Evolutionary conservation across 257 asterid genomes (phyloP), one percentile per base, ranked within the genome.

Genomic region (Lithospermum erythrorhizon): DNA sequence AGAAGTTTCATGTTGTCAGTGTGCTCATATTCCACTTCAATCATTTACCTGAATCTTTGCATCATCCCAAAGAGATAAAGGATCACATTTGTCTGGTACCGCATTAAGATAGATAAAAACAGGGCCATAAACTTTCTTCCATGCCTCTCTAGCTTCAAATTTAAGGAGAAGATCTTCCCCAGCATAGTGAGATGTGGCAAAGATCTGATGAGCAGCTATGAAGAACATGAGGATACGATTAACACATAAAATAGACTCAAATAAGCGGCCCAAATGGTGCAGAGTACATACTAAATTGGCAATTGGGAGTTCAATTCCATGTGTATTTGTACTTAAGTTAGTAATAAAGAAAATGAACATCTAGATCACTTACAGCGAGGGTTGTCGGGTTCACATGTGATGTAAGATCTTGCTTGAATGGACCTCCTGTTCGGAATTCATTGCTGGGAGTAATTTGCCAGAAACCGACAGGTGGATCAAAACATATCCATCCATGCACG

Each of bases 51-150:
- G 77, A 64, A 63, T 59, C 60, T 75, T 75, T 9, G 80, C 80
- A 20, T 71, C 66, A 57, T 68, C 70, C 80, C 80, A 75, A 27
- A 75, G 73, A 14, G 58, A 37, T 15, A 62, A 66, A 55, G 75
- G 65, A 25, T 60, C 53, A 16, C 63, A 64, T 56, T 23, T 68
- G 23, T 59, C 65, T 54, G 63, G 69, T 25, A 63, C 58, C 49
- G 73, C 72, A 57, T 76, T 76, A 41, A 76, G 74, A 76, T 72
- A 69, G 58, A 70, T 65, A 65, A 70, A 75, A 21, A 68, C 70
- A 29, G 80, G 80, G 23, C 80, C 80, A 14, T 71, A 70, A 55
- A 75, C 77, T 75, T 75, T 71, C 77, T 64, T 75, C 80, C 80
- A 75, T n/a, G 57, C 48, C 71, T 76, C 78, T 18, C 75, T 64